Conservation (phyloP, 2,329 filamentous ascomycete genomes). For the Harringtonia aguacate region DNA sequence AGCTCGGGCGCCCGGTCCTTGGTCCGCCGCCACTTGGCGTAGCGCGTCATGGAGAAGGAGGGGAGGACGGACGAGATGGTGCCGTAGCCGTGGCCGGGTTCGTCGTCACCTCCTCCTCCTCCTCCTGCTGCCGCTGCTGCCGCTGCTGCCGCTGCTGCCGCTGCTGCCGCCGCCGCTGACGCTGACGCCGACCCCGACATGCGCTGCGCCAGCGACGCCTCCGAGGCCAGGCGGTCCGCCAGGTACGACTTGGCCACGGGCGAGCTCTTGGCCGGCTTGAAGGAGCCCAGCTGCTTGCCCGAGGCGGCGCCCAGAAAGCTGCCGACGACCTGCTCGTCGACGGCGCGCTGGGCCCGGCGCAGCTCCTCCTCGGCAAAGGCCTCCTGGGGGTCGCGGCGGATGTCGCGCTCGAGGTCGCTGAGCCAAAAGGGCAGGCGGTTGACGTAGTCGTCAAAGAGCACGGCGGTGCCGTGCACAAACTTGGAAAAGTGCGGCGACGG, state of each 20-base stretch:
- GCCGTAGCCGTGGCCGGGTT: conserved; percentile 28
- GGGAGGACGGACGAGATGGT: conserved; percentile 66
- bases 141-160: conserved; percentile 4
- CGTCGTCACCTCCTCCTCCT: no score
- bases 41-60: conserved; percentile 71
- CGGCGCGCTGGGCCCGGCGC: conserved; percentile 66
- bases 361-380: conserved; percentile 90
- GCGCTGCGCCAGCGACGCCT: conserved; percentile 11
- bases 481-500: conserved; percentile 88
- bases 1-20: conserved; percentile 32
- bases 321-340: conserved; percentile 82
- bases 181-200: conserved; percentile 20
- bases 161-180: conserved; percentile 5
- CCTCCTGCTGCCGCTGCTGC: neutral
- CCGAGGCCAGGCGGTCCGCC: conserved; percentile 36
- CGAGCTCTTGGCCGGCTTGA: conserved; percentile 52
- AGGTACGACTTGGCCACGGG: conserved; percentile 54
- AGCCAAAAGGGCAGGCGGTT: conserved; percentile 97
- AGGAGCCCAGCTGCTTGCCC: conserved; percentile 33
- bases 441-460: conserved; percentile 89
- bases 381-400: conserved; percentile 80
- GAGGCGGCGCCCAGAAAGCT: conserved; percentile 67
- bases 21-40: conserved; percentile 48
- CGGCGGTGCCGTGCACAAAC: conserved; percentile 87
- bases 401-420: conserved; percentile 82